A percentile compares a stretch with the other conserved stretches of the same genome.
Evolutionary conservation across 106 monocot genomes (phyloP).

Genomic region (Platanthera zijinensis): DNA sequence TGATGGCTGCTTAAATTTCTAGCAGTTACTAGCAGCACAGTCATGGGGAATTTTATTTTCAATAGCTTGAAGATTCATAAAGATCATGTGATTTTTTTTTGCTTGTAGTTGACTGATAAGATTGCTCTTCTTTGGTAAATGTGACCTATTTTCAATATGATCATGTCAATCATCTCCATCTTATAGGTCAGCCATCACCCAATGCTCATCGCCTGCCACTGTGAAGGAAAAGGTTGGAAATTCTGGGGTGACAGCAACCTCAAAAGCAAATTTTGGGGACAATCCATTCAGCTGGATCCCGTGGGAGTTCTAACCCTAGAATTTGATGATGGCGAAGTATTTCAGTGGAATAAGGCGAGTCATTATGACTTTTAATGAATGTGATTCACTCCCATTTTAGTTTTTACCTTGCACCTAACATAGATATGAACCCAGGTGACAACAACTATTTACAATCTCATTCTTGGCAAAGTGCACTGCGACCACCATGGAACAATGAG

Average conservation of each 20-base stretch:
- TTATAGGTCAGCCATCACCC: constrained; percentile 87
- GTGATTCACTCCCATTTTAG: not conserved
- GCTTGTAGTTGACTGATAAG: not conserved
- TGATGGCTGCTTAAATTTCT: not conserved
- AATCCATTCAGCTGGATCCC: constrained; percentile 78
- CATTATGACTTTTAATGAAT: not conserved
- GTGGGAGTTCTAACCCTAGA: constrained; percentile 75
- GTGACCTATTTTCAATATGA: not conserved
- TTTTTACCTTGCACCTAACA: not conserved
- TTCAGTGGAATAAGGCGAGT: constrained; percentile 79
- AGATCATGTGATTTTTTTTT: not conserved
- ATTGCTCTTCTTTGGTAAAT: not conserved
- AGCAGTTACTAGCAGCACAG: not conserved
- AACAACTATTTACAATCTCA: constrained; percentile 80
- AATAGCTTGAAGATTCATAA: not conserved
- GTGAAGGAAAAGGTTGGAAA: constrained; percentile 89
- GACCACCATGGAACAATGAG: constrained; percentile 84
- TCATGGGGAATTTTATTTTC: not conserved
- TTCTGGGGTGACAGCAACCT: constrained; percentile 84
- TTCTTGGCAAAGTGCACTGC: constrained; percentile 76
- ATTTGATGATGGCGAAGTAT: constrained; percentile 90
- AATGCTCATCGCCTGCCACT: constrained; percentile 80
- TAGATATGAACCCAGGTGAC: constrained; percentile 45
- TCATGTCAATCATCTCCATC: not conserved
- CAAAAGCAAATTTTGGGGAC: constrained; percentile 82